Evolutionary conservation across 768 basidiomycete genomes (phyloP).

Genomic region (Imleria badia): DNA sequence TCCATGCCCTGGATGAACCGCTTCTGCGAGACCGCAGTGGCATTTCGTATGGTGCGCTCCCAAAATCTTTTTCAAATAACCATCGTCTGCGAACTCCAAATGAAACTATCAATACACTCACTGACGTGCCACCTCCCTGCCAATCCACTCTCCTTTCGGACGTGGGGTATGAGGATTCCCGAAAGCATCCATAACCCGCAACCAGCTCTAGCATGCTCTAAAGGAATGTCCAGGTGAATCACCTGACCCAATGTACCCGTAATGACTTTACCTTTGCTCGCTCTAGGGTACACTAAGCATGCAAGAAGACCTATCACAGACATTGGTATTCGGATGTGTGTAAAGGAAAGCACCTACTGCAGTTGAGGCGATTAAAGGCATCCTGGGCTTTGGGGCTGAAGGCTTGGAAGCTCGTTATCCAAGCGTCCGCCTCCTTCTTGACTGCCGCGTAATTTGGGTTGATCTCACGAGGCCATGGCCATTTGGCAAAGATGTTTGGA

Average conservation of each 20-base stretch:
- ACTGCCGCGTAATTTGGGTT: background rate
- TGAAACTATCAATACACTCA: background rate
- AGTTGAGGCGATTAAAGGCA: constrained; percentile 9
- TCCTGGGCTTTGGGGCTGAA: constrained; percentile 13
- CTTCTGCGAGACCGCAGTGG: no score
- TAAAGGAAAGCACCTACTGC: background rate
- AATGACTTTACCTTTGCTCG: constrained; percentile 7
- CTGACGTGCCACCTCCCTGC: constrained; percentile 12
- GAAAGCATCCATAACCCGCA: constrained; percentile 35
- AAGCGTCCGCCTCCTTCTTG: constrained; percentile 4
- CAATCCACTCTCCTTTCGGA: constrained; percentile 15
- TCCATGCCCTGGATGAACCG: no score
- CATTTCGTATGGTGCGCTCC: no score
- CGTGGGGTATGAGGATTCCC: constrained; percentile 9
- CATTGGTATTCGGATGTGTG: background rate
- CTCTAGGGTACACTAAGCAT: constrained; percentile 3
- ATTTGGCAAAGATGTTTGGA: constrained; percentile 7
- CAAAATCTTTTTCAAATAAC: no score
- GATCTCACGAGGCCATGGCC: constrained; percentile 16
- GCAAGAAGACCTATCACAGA: constrained; percentile 9
- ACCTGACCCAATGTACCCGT: no score
- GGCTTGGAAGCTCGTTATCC: constrained; percentile 3
- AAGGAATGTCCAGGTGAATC: background rate
- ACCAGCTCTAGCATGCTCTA: constrained; percentile 30
- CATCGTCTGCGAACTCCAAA: no score